Evolutionary conservation across 176 grass and related monocot species (phyloP), one percentile per base, ranked within the genome.

Genomic region (Oryza meyeriana): DNA sequence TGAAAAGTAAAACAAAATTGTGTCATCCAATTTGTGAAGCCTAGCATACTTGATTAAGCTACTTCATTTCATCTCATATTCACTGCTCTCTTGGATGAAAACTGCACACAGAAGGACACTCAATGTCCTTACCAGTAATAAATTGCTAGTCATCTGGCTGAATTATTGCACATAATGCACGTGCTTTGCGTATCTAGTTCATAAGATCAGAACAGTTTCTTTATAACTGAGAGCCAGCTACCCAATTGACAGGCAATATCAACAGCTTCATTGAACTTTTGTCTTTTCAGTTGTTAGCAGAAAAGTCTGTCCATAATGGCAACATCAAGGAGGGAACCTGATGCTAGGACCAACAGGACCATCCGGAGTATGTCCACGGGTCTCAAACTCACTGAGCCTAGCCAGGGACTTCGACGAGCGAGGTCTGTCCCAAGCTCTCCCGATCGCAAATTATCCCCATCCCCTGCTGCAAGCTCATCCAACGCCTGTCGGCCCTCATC

Each of bases 361-460:
- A 8, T 27, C 11, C 36, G 12, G 44, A 74, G 62, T 25, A 81
- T 35, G 63, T 75, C 71, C 71, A 28, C 63, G 26, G 27, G 8
- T 11, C 36, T 59, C 25, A 87, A 81, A 58, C 29, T 35, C 62
- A 47, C 13, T 2, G 78, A 70, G 4, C 42, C 78, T 34, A 70
- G 33, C 22, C 36, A 81, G 24, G 85, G 47, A 45, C 36, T 67
- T 12, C 71, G 85, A 6, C 70, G 78, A 31, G 78, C 78, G 6
- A 76, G 85, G 64, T 87, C 85, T 1, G 85, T 87, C 28, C 85
- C 85, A 28, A 81, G 28, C 71, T 81, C 78, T 36, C 85, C 85
- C 2, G 78, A 81, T 25, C 78, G 48, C 64, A 81, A 66, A 47
- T 17, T 61, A 42, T 81, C 36, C 45, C 47, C 78, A 24, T 81